Evolutionary conservation across 2,329 filamentous ascomycete genomes (phyloP).

Genomic region (Fusarium udum): DNA sequence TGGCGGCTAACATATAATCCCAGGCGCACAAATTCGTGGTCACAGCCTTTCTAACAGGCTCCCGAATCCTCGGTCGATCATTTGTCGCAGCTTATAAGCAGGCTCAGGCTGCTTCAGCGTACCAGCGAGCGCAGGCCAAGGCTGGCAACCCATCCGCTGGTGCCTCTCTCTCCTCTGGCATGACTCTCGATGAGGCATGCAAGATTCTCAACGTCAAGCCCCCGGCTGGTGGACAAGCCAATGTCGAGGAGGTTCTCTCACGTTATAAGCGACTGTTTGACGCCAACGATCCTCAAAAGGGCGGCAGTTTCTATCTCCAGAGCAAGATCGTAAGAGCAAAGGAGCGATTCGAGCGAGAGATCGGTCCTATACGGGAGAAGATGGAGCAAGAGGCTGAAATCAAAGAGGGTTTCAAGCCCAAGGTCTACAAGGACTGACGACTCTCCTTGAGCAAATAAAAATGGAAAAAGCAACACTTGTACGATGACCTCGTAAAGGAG

Average conservation of each 20-base stretch:
- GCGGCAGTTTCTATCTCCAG: conserved; percentile 97
- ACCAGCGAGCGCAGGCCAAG: conserved; percentile 77
- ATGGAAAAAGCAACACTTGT: conserved; percentile 24
- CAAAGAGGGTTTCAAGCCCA: conserved; percentile 90
- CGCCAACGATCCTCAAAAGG: conserved; percentile 91
- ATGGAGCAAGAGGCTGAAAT: conserved; percentile 79
- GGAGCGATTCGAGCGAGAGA: conserved; percentile 90
- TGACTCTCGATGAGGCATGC: conserved; percentile 96
- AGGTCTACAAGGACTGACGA: conserved; percentile 84
- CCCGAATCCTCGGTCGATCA: conserved; percentile 90
- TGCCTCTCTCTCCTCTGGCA: conserved; percentile 70
- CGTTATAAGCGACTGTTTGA: conserved; percentile 97
- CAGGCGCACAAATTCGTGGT: conserved; percentile 91
- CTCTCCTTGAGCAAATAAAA: background rate
- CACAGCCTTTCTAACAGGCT: conserved; percentile 89
- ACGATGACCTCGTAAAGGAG: conserved; percentile 33
- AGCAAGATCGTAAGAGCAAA: conserved; percentile 94
- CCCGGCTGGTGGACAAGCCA: conserved; percentile 75
- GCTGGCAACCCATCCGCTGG: conserved; percentile 63
- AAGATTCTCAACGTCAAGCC: conserved; percentile 96
- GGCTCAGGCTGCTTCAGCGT: conserved; percentile 85
- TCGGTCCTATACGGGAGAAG: conserved; percentile 76
- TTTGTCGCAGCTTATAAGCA: conserved; percentile 96
- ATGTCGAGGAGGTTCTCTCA: conserved; percentile 81
- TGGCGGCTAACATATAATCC: conserved; percentile 26